Base-by-base conservation (phyloP, 352 stramenopile species). In the Phytophthora boehmeriae region DNA sequence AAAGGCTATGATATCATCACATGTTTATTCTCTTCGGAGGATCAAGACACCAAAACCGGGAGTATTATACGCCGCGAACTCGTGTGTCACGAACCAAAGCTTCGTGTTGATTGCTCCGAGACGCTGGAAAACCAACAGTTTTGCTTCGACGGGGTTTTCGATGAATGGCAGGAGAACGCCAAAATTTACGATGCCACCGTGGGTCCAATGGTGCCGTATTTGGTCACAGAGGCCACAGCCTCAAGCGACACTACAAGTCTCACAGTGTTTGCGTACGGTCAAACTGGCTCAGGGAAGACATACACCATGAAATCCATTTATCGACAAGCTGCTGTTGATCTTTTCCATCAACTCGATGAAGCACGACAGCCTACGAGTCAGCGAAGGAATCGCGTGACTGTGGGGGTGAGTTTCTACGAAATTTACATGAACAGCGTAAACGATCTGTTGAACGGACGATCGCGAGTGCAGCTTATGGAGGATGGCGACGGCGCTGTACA, bases 241-340 rank as follows among this genome's bases (percentile, higher is more conserved):
- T 67, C 57, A 0, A 35, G 23, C 20, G 30, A 89, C 36, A 69
- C 57, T 1, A 71, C 65, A 3, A 85, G 58, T 17, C 57, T 97
- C 0, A 99, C 96, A 0, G 90, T 98, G 20, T 99, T 99, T 77
- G 97, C 96, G 2, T 99, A 99, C 78, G 97, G 97, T 8, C 97
- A 99, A 80, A 98, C 94, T 5, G 95, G 95, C 32, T 91, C 80
- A 0, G 94, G 95, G 8, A 98, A 98, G 63, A 98, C 90, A 34
- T 98, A 92, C 64, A 98, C 95, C 0, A 99, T 99, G 95, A 83
- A 86, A 47, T 80, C 77, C 5, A 78, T 93, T 22, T 92, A 88
- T 52, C 75, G 76, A 5, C 75, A 90, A 49, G 79, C 77, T 11
- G 75, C 81, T 1, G 53, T 55, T 3, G 85, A 91, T 51, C 65